Conservation (phyloP, 345 rosid genomes). For the Salix koriyanagi region DNA sequence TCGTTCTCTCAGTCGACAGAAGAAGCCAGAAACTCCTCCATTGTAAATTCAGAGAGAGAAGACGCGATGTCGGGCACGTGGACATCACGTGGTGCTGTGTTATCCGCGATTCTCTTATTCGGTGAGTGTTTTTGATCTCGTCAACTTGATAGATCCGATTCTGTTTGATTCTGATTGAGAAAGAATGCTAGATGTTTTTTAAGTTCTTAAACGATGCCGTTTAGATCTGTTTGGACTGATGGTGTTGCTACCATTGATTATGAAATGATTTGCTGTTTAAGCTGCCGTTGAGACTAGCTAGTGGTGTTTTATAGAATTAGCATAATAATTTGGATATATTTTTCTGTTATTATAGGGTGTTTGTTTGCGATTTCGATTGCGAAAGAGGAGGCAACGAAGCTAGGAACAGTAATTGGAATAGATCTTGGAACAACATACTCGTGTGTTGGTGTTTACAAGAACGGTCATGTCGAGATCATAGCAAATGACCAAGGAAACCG, state of each 20-base stretch:
- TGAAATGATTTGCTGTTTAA: not conserved
- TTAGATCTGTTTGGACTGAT: not conserved
- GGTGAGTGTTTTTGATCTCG: conserved; percentile 38
- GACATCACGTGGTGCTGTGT: conserved; percentile 51
- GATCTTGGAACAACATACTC: conserved; percentile 97
- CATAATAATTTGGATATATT: not conserved
- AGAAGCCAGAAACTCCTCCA: not conserved
- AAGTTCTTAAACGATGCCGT: not conserved
- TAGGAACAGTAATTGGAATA: conserved; percentile 92
- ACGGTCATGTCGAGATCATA: conserved; percentile 94
- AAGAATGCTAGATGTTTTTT: not conserved
- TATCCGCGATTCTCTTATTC: conserved; percentile 43
- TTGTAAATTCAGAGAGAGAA: not conserved
- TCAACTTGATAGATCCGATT: conserved; percentile 13
- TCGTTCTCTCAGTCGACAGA: not conserved
- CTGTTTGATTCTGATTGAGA: not conserved
- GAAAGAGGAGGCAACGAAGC: conserved; percentile 64
- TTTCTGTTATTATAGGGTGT: conserved; percentile 35
- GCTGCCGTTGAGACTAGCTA: not conserved
- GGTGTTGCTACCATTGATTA: not conserved
- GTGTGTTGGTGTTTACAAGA: conserved; percentile 96
- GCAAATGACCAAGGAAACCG: conserved; percentile 99
- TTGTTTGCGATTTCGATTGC: conserved; percentile 58
- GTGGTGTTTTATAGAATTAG: not conserved
- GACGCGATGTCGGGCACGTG: conserved; percentile 48